Evolutionary conservation across 2,329 filamentous ascomycete species (phyloP).

Genomic region (Cladophialophora exuberans): DNA sequence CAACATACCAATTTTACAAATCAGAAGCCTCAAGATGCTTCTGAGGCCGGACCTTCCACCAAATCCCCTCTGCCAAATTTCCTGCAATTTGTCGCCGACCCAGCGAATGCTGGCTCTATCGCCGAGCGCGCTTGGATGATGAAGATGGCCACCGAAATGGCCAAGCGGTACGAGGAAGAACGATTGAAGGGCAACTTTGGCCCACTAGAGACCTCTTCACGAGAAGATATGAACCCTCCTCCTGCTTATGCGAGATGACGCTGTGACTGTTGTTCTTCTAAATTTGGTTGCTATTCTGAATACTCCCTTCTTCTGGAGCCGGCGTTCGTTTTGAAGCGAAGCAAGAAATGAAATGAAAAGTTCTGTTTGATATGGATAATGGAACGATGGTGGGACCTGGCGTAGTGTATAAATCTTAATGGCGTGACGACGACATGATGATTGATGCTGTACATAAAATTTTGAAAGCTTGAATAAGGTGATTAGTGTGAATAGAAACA

Average conservation of each 20-base stretch:
- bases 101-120: slow-evolving; percentile 40
- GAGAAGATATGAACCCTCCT: slow-evolving; percentile 44
- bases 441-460: background rate
- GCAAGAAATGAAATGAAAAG: too few species aligned
- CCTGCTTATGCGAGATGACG: slow-evolving; percentile 50
- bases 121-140: slow-evolving; percentile 53
- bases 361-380: too few species aligned
- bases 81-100: slow-evolving; percentile 41
- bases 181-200: slow-evolving; percentile 52
- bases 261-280: background rate
- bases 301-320: background rate
- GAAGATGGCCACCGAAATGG: slow-evolving; percentile 90
- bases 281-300: background rate
- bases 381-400: too few species aligned
- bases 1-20: too few species aligned
- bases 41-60: slow-evolving; percentile 15
- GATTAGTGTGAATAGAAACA: too few species aligned
- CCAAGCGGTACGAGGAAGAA: slow-evolving; percentile 80
- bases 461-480: too few species aligned
- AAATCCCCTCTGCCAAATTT: slow-evolving; percentile 39
- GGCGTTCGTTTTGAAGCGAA: too few species aligned
- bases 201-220: slow-evolving; percentile 16
- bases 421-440: background rate
- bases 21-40: too few species aligned
- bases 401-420: too few species aligned